Percentiles rank a stretch among this genome's conserved stretches.
phyloP scores from a whole-genome alignment of 805 yeast species.

The Lipomyces spencermartinsiae region DNA sequence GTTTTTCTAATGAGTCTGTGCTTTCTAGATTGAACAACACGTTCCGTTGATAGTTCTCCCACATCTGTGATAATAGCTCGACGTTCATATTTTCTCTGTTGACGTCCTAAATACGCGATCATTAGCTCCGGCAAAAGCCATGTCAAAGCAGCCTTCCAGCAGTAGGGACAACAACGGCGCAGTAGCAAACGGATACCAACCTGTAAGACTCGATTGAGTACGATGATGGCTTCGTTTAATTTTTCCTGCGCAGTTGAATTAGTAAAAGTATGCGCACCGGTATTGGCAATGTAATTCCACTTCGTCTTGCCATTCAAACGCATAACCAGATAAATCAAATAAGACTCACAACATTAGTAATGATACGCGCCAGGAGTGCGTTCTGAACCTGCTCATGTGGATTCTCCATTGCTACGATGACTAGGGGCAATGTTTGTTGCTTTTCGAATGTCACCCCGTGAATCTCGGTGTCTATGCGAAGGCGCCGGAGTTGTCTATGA shows the following conservation, averaged over 20 bases:
- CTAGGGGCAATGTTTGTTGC: neutral
- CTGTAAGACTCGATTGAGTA: constrained; percentile 65
- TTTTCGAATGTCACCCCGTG: neutral
- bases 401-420: constrained; percentile 64
- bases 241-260: constrained; percentile 55
- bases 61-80: constrained; percentile 75
- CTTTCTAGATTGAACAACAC: constrained; percentile 74
- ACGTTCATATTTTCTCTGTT: constrained; percentile 71
- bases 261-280: neutral
- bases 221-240: constrained; percentile 71
- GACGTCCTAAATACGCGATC: constrained; percentile 49
- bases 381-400: constrained; percentile 86
- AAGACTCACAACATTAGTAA: constrained; percentile 69
- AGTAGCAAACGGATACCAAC: constrained; percentile 40
- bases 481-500: too few relatives aligned
- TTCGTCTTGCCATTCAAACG: neutral
- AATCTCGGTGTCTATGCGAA: neutral
- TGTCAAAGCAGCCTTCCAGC: neutral
- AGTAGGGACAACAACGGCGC: neutral
- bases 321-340: neutral
- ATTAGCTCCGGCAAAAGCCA: neutral
- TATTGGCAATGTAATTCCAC: neutral
- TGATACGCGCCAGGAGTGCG: constrained; percentile 75
- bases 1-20: constrained; percentile 55
- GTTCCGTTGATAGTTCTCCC: constrained; percentile 76